Percentiles rank a stretch among this genome's conserved stretches.
Evolutionary conservation across 768 basidiomycete genomes (phyloP).

Genomic region (Trametes meyenii): DNA sequence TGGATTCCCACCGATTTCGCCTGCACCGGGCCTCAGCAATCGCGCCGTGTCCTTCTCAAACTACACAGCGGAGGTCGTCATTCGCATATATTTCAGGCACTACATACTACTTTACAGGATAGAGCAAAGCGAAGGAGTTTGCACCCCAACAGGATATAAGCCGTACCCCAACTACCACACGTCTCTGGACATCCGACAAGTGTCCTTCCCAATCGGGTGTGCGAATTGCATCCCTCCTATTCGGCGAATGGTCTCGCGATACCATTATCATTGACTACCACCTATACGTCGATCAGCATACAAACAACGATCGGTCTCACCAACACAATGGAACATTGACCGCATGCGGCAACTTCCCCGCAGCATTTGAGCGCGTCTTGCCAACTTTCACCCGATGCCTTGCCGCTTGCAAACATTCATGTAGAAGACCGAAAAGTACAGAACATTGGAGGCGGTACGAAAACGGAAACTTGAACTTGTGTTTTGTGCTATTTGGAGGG

Average conservation of each 20-base stretch:
- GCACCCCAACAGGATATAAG: not conserved
- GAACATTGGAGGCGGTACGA: conserved; percentile 54
- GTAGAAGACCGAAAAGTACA: conserved; percentile 52
- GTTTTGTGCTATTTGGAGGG: conserved; percentile 54
- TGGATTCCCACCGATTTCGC: not conserved
- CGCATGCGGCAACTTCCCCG: not conserved
- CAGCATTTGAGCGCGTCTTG: conserved; percentile 8
- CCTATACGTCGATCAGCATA: not conserved
- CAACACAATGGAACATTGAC: not conserved
- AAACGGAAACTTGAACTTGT: conserved; percentile 70
- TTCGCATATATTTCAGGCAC: not conserved
- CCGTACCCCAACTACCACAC: not conserved
- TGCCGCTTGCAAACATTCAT: conserved; percentile 30
- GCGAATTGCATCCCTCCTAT: not conserved
- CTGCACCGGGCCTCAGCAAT: not conserved
- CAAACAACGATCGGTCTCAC: not conserved
- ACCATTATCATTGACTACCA: not conserved
- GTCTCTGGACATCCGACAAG: not conserved
- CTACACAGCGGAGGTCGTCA: not conserved
- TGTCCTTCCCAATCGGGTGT: too few relatives aligned
- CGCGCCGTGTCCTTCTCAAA: not conserved
- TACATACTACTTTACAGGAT: not conserved
- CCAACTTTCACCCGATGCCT: conserved; percentile 12
- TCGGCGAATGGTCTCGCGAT: not conserved
- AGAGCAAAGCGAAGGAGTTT: not conserved